Conservation (phyloP, 345 rosid genomes). For the Eucalyptus regnans region DNA sequence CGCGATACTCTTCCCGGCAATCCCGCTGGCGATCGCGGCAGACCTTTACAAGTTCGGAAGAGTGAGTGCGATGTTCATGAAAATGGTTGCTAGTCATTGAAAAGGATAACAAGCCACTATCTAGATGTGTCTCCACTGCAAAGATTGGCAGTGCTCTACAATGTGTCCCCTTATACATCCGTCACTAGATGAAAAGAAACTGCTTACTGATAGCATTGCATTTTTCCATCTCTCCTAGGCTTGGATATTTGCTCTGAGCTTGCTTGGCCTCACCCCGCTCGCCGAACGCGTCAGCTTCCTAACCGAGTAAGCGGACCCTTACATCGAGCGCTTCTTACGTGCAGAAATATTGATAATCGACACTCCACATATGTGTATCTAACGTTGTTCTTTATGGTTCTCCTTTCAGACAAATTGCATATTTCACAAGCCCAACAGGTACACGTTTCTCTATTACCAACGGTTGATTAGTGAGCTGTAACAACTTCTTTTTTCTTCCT, state of each 20-base stretch:
- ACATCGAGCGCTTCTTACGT: neutral
- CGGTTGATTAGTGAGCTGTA: neutral
- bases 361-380: neutral
- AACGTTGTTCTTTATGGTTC: neutral
- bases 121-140: neutral
- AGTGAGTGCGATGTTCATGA: conserved; percentile 4
- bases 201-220: neutral
- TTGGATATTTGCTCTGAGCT: conserved; percentile 80
- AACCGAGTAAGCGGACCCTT: conserved; percentile 50
- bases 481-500: neutral
- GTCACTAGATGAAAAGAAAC: neutral
- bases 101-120: neutral
- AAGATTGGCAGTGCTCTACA: neutral
- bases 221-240: conserved; percentile 9
- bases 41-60: conserved; percentile 17
- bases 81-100: neutral
- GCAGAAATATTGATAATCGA: neutral
- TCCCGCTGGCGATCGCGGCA: conserved; percentile 25
- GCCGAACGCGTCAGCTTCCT: conserved; percentile 91
- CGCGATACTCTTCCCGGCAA: conserved; percentile 30
- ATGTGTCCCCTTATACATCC: neutral
- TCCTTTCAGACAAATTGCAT: conserved; percentile 71
- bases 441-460: neutral
- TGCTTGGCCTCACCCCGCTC: conserved; percentile 67
- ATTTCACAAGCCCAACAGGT: conserved; percentile 96